Conservation (phyloP, 2,329 filamentous ascomycete genomes). For the Curvularia lunata region DNA sequence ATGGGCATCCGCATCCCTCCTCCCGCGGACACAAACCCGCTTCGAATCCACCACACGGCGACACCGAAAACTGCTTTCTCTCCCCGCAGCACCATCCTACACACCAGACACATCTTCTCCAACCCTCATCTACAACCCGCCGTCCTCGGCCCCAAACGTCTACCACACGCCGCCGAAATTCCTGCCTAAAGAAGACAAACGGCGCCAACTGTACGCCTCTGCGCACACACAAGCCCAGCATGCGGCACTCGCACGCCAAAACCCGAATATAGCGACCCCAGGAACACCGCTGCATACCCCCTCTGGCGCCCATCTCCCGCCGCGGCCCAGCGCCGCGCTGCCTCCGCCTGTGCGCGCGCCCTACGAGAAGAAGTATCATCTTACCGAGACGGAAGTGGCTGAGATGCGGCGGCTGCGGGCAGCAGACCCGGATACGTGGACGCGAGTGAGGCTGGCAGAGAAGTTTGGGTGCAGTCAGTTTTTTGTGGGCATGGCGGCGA, state of each 20-base stretch:
- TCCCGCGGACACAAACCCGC: conserved; percentile 44
- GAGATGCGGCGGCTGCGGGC: conserved; percentile 64
- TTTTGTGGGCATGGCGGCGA: conserved; percentile 66
- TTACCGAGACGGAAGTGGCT: conserved; percentile 62
- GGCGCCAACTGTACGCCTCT: conserved; percentile 56
- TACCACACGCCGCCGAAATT: conserved; percentile 71
- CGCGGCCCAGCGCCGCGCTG: conserved; percentile 42
- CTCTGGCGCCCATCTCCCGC: conserved; percentile 23
- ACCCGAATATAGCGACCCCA: conserved; percentile 34
- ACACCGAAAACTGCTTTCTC: conserved; percentile 55
- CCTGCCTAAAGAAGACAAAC: conserved; percentile 64
- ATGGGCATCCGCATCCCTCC: conserved; percentile 23
- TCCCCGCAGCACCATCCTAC: conserved; percentile 56
- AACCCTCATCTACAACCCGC: conserved; percentile 65
- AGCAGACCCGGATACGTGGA: conserved; percentile 65
- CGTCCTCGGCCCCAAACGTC: conserved; percentile 66
- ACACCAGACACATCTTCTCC: conserved; percentile 36
- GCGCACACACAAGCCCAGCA: conserved; percentile 32
- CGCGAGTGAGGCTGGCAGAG: conserved; percentile 63
- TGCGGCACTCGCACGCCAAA: conserved; percentile 28
- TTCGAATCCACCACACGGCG: conserved; percentile 55
- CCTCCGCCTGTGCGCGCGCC: conserved; percentile 58
- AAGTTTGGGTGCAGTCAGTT: conserved; percentile 68
- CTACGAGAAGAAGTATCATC: conserved; percentile 66
- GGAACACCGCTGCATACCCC: conserved; percentile 35